Evolutionary conservation across 2,329 filamentous ascomycete species (phyloP).

Genomic region (Hypoxylon sp.): DNA sequence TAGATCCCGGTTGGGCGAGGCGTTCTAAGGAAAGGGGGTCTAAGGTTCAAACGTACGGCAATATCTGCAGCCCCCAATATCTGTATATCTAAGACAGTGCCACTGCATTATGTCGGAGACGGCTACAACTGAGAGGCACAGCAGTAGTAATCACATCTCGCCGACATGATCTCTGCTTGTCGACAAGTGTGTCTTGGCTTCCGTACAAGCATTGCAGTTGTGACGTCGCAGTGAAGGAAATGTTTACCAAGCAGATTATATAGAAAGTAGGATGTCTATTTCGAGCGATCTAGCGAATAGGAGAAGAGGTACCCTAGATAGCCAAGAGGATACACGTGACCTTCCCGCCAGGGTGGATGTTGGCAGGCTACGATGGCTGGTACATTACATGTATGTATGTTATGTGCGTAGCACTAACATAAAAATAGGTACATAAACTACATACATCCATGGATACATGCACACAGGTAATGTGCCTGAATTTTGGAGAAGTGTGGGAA

Average conservation of each 20-base stretch:
- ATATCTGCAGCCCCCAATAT: conserved; percentile 32
- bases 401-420: background rate
- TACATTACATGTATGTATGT: conserved; percentile 2
- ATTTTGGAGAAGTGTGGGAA: conserved; percentile 17
- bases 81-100: conserved; percentile 39
- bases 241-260: conserved; percentile 17
- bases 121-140: conserved; percentile 24
- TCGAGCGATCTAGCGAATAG: conserved; percentile 33
- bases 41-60: conserved; percentile 10
- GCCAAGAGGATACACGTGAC: conserved; percentile 46
- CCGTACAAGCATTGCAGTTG: conserved; percentile 6
- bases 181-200: conserved; percentile 8
- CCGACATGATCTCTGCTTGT: conserved; percentile 5
- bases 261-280: conserved; percentile 26
- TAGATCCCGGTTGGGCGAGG: conserved; percentile 10
- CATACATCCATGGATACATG: too few species aligned
- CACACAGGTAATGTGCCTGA: too few species aligned
- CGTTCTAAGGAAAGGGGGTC: conserved; percentile 11
- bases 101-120: conserved; percentile 26
- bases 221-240: conserved; percentile 29
- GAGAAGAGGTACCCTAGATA: conserved; percentile 23
- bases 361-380: conserved; percentile 14
- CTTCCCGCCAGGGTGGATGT: conserved; percentile 41
- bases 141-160: conserved; percentile 5
- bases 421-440: conserved; percentile 16